phyloP scores from a whole-genome alignment of 2,329 filamentous ascomycete species.

The Nemania abortiva region DNA sequence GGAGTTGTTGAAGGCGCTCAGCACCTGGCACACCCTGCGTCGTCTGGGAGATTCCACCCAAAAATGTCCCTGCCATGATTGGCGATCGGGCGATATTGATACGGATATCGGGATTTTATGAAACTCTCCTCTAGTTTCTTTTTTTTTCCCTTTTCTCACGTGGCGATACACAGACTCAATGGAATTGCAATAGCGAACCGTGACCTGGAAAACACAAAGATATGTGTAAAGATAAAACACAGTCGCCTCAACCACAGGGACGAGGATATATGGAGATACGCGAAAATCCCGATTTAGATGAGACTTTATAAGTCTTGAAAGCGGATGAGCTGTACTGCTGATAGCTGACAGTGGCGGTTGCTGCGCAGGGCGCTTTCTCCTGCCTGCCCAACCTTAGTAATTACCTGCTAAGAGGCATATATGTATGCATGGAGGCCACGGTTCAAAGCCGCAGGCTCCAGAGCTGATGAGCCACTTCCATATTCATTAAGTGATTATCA shows the following conservation, averaged over 20 bases:
- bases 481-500: not conserved
- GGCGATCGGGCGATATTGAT: not conserved
- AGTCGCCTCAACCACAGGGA: not conserved
- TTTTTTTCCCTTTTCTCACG: too few species aligned
- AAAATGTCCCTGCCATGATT: slow-evolving; percentile 20
- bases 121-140: too few species aligned
- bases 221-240: not conserved
- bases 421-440: not conserved
- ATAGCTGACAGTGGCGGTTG: not conserved
- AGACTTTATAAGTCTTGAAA: not conserved
- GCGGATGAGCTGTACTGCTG: not conserved
- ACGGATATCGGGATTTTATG: too few species aligned
- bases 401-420: not conserved
- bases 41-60: slow-evolving; percentile 5
- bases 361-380: not conserved
- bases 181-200: not conserved
- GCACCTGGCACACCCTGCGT: slow-evolving; percentile 19
- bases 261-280: not conserved
- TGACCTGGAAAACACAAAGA: too few species aligned
- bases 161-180: not conserved
- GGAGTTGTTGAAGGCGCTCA: slow-evolving; percentile 25
- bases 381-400: not conserved
- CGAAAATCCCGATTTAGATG: not conserved
- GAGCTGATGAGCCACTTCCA: slow-evolving; percentile 4
- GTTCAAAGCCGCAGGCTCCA: not conserved